Percentiles rank a stretch among this genome's conserved stretches.
Evolutionary conservation across 495 filamentous ascomycete species (phyloP).

Genomic region (Penicillium atrosanguineum): DNA sequence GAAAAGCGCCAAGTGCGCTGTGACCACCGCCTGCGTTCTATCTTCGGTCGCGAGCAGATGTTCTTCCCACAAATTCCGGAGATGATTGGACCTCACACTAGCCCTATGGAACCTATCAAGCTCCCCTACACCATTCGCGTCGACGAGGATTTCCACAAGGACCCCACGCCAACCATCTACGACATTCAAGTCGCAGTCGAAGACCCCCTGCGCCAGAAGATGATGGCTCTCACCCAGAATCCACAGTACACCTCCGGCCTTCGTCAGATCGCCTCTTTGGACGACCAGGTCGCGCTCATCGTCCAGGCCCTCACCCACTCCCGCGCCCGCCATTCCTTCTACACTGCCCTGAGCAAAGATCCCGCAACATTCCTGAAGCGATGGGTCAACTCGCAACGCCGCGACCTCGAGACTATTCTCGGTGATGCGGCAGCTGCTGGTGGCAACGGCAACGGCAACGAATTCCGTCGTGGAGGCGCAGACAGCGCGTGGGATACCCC

Average conservation of each 20-base stretch:
- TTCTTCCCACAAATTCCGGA: slow-evolving; percentile 89
- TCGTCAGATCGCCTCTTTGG: slow-evolving; percentile 65
- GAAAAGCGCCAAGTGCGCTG: slow-evolving; percentile 90
- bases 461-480: slow-evolving; percentile 56
- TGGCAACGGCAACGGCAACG: slow-evolving; percentile 57
- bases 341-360: slow-evolving; percentile 70
- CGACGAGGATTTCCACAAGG: slow-evolving; percentile 74
- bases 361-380: slow-evolving; percentile 75
- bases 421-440: slow-evolving; percentile 75
- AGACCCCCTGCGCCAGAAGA: slow-evolving; percentile 71
- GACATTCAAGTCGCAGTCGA: slow-evolving; percentile 84
- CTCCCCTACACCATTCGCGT: slow-evolving; percentile 92
- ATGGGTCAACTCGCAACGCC: slow-evolving; percentile 84
- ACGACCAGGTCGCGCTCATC: slow-evolving; percentile 79
- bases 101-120: slow-evolving; percentile 75
- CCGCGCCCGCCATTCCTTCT: slow-evolving; percentile 84
- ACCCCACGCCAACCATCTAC: slow-evolving; percentile 70
- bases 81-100: slow-evolving; percentile 67
- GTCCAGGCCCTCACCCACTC: slow-evolving; percentile 74
- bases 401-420: slow-evolving; percentile 85
- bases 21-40: slow-evolving; percentile 71
- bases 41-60: slow-evolving; percentile 74
- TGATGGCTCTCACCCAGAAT: slow-evolving; percentile 56
- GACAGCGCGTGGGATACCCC: slow-evolving; percentile 54
- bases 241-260: slow-evolving; percentile 56